Conservation (phyloP, 2,329 filamentous ascomycete species). For the Zymoseptoria passerinii region DNA sequence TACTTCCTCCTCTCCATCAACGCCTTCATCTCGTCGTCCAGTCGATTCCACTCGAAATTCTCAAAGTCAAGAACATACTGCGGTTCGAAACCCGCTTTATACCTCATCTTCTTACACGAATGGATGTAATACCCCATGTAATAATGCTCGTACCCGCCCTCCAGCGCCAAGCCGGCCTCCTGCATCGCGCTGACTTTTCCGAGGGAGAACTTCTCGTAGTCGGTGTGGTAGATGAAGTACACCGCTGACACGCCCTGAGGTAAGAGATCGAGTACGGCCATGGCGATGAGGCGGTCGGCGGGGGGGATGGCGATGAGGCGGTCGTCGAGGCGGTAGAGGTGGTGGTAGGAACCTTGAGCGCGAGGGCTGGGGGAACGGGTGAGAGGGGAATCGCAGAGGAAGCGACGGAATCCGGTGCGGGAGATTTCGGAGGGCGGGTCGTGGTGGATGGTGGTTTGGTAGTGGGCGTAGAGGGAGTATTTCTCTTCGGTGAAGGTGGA, state of each 20-base stretch:
- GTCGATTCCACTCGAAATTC: slow-evolving; percentile 24
- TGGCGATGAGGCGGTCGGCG: slow-evolving; percentile 65
- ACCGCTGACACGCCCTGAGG: slow-evolving; percentile 72
- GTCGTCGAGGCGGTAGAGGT: slow-evolving; percentile 73
- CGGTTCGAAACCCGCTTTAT: slow-evolving; percentile 72
- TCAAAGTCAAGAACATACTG: slow-evolving; percentile 65
- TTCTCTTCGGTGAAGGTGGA: slow-evolving; percentile 70
- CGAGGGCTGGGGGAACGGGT: slow-evolving; percentile 41
- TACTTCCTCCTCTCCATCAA: slow-evolving; percentile 51
- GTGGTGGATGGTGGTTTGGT: slow-evolving; percentile 64
- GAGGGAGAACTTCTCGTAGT: slow-evolving; percentile 59
- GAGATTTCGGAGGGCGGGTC: slow-evolving; percentile 55
- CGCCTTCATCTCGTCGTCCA: slow-evolving; percentile 25
- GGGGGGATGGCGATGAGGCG: slow-evolving; percentile 66
- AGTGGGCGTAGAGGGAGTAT: slow-evolving; percentile 62
- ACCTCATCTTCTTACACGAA: slow-evolving; percentile 71
- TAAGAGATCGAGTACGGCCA: slow-evolving; percentile 68
- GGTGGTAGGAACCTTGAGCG: slow-evolving; percentile 65
- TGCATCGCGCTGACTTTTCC: slow-evolving; percentile 68
- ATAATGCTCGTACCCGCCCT: slow-evolving; percentile 64
- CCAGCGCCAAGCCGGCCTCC: slow-evolving; percentile 62
- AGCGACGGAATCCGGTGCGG: slow-evolving; percentile 56
- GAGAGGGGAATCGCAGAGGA: slow-evolving; percentile 62
- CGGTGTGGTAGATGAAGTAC: slow-evolving; percentile 74
- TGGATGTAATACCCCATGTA: slow-evolving; percentile 82